Evolutionary conservation across 1,284 basidiomycete species (phyloP).

Genomic region (Melampsora larici-populina): DNA sequence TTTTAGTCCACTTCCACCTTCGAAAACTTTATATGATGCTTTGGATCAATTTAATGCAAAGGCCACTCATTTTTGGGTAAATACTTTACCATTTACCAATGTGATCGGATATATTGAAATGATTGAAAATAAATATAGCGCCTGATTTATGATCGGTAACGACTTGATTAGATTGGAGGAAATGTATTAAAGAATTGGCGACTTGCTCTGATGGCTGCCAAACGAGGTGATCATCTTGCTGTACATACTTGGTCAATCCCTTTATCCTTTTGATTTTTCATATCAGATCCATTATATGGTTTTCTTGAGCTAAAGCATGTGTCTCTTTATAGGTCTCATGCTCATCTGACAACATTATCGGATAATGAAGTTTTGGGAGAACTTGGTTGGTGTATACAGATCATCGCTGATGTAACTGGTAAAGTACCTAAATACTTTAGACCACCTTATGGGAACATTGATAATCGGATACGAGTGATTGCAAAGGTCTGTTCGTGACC

Average conservation of each 20-base stretch:
- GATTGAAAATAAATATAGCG: background rate
- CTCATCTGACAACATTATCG: constrained; percentile 20
- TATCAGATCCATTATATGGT: background rate
- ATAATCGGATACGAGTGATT: constrained; percentile 39
- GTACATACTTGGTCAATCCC: constrained; percentile 40
- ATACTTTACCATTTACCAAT: background rate
- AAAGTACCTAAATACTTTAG: constrained; percentile 31
- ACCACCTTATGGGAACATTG: constrained; percentile 40
- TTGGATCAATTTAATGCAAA: constrained; percentile 20
- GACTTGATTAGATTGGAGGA: constrained; percentile 30
- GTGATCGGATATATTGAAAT: background rate
- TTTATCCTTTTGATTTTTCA: background rate
- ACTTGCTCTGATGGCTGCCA: constrained; percentile 8
- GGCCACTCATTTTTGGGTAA: constrained; percentile 41
- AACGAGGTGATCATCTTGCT: constrained; percentile 33
- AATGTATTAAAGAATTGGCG: constrained; percentile 33
- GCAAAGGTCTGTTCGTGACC: constrained; percentile 14
- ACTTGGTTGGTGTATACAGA: constrained; percentile 43
- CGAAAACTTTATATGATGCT: constrained; percentile 16
- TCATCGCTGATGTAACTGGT: constrained; percentile 38
- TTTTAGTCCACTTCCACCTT: constrained; percentile 24
- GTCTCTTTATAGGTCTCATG: constrained; percentile 22
- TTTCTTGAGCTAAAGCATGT: too few relatives aligned
- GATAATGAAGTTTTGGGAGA: constrained; percentile 33
- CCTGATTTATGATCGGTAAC: background rate